phyloP scores from a whole-genome alignment of 306 rosid species.

The Cucumis sativus region DNA sequence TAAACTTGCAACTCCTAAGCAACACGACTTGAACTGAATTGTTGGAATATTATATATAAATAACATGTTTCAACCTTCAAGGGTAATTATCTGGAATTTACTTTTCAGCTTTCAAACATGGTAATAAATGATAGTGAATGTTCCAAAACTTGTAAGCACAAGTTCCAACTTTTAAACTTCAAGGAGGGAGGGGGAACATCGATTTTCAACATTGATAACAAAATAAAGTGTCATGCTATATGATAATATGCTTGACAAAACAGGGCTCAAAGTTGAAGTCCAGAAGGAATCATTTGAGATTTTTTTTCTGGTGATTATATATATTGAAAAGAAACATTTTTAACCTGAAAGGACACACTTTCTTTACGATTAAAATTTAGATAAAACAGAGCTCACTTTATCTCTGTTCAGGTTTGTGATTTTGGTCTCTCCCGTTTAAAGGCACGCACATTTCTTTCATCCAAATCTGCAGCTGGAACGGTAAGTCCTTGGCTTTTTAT shows the following conservation, averaged over 20 bases:
- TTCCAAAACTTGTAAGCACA: neutral
- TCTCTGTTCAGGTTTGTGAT: slow-evolving; percentile 63
- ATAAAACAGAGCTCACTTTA: neutral
- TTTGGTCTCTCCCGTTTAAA: slow-evolving; percentile 95
- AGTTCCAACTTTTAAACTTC: neutral
- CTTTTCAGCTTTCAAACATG: neutral
- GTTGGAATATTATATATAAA: neutral
- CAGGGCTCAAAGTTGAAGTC: neutral
- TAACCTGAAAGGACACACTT: neutral
- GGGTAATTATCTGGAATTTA: neutral
- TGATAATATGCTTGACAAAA: neutral
- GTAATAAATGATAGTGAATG: neutral
- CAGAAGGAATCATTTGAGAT: neutral
- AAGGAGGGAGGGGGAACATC: neutral
- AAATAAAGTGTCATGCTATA: neutral
- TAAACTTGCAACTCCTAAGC: neutral
- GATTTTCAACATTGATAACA: neutral
- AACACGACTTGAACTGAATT: neutral
- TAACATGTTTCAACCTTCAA: neutral
- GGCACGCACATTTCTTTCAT: slow-evolving; percentile 92
- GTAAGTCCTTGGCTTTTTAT: slow-evolving; percentile 37
- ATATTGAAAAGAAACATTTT: neutral
- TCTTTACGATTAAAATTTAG: neutral
- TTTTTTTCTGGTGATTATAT: neutral
- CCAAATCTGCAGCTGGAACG: slow-evolving; percentile 98